Conservation (phyloP, 352 stramenopile genomes). For the Aphanomyces euteiches region DNA sequence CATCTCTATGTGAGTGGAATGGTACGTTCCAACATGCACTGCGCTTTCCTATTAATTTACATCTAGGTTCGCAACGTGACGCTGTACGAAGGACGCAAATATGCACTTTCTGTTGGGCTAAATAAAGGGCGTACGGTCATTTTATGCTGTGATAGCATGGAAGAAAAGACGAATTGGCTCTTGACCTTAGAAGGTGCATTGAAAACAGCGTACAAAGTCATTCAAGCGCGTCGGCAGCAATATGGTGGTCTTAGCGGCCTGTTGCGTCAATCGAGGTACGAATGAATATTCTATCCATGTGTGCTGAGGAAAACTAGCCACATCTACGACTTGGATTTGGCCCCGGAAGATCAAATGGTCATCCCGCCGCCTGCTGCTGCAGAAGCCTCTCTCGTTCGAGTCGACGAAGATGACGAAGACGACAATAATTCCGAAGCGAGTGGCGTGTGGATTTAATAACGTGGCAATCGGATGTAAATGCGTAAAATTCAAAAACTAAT, state of each 20-base stretch:
- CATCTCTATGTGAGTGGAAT: slow-evolving; percentile 26
- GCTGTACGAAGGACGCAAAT: slow-evolving; percentile 75
- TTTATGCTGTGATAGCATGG: slow-evolving; percentile 69
- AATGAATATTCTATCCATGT: too few species aligned
- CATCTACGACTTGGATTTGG: slow-evolving; percentile 27
- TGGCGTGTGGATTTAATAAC: slow-evolving; percentile 23
- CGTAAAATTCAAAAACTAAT: too few species aligned
- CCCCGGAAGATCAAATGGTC: slow-evolving; percentile 6
- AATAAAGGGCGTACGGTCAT: slow-evolving; percentile 70
- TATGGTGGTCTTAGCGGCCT: not conserved
- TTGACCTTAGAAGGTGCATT: slow-evolving; percentile 39
- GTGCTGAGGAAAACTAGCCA: not conserved
- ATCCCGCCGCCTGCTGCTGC: too few species aligned
- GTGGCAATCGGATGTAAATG: too few species aligned
- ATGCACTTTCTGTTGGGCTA: slow-evolving; percentile 60
- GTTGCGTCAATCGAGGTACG: slow-evolving; percentile 9
- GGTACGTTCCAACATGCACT: not conserved
- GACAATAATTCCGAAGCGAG: slow-evolving; percentile 20
- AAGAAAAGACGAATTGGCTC: slow-evolving; percentile 83
- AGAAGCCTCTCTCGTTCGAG: not conserved
- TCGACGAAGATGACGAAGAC: slow-evolving; percentile 14
- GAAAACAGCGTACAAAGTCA: slow-evolving; percentile 23
- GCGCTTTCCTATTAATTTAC: slow-evolving; percentile 35
- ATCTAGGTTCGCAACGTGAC: slow-evolving; percentile 60
- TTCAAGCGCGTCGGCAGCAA: slow-evolving; percentile 4